Base-by-base conservation (phyloP, 495 filamentous ascomycete genomes). In the Penicillium canariense region DNA sequence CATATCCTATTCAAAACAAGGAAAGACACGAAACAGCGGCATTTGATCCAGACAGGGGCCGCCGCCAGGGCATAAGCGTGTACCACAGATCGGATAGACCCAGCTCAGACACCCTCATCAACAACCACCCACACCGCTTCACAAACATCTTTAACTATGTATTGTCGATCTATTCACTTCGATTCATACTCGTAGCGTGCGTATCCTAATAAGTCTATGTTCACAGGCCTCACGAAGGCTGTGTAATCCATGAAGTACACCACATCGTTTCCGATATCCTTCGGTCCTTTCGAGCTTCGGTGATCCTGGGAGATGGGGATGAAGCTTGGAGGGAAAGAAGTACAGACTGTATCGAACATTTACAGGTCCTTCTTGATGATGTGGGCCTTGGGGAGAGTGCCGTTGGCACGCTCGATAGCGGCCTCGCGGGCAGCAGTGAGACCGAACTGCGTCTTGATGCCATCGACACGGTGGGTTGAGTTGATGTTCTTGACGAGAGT, bases 401-500 rank as follows among this genome's bases (percentile, higher is more conserved):
- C 74, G 48, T 70, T 71, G 47, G 70, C 66, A 42, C 60, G 68
- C 47, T 64, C 68, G 49, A 69, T 69, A 31, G 75, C 73, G 35
- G 68, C 66, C 52, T 77, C 63, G 48, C 70, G 79, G 51, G 95
- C 91, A 32, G 84, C 91, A n/a, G 70, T 70, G 47, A 98, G 81
- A 43, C 78, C 85, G 57, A 82, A 90, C 62, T 96, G 91, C 38
- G 75, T 83, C 5, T 77, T 62, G 59, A 97, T 82, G 44, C 93
- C 94, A 68, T 97, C 91, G 56, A 96, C 74, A 59, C 94, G 89
- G 77, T 98, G 94, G 50, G 86, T 94, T 23, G 90, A 89, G 80
- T 98, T 98, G 77, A 97, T 82, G 75, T 97, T 98, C 87, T 98
- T 98, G 72, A 96, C 90, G 45, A 95, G 73, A 40, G 82, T 88